Evolutionary conservation across 1,284 basidiomycete species (phyloP).

Genomic region (Cryptococcus jaspeensis): DNA sequence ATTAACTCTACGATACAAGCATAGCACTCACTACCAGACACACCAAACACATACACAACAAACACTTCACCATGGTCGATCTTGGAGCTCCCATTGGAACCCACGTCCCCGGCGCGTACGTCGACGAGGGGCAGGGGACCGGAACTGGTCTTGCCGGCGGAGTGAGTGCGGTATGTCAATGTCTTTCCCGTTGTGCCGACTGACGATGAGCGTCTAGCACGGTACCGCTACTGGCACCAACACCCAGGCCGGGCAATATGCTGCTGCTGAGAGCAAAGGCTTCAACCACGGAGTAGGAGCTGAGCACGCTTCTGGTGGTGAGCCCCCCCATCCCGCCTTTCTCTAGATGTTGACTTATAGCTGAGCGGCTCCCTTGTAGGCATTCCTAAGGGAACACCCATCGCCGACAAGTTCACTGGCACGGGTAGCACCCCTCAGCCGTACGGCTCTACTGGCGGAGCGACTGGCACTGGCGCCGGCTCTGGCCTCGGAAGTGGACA

Average conservation of each 20-base stretch:
- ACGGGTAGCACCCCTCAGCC: conserved; percentile 12
- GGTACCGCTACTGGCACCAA: conserved; percentile 19
- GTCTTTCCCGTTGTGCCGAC: not conserved
- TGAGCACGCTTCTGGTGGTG: conserved; percentile 35
- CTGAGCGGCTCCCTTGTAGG: conserved; percentile 1
- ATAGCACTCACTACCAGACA: too few species aligned
- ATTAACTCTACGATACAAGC: too few species aligned
- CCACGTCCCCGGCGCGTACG: conserved; percentile 10
- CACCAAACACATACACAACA: not conserved
- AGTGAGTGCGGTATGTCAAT: conserved; percentile 14
- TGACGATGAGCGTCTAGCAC: conserved; percentile 10
- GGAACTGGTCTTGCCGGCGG: conserved; percentile 34
- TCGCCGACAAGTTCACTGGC: conserved; percentile 34
- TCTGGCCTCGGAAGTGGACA: not conserved
- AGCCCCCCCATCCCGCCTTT: too few species aligned
- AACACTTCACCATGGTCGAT: conserved; percentile 4
- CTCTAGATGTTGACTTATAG: not conserved
- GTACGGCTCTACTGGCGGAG: conserved; percentile 3
- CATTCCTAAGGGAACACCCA: conserved; percentile 23
- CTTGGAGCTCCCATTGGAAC: conserved; percentile 32
- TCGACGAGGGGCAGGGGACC: conserved; percentile 30
- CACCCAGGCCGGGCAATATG: conserved; percentile 22
- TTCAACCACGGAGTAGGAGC: conserved; percentile 38
- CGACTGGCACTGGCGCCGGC: not conserved
- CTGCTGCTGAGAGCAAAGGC: conserved; percentile 11